Conservation (phyloP, 345 rosid species). For the Eucalyptus fibrosa region DNA sequence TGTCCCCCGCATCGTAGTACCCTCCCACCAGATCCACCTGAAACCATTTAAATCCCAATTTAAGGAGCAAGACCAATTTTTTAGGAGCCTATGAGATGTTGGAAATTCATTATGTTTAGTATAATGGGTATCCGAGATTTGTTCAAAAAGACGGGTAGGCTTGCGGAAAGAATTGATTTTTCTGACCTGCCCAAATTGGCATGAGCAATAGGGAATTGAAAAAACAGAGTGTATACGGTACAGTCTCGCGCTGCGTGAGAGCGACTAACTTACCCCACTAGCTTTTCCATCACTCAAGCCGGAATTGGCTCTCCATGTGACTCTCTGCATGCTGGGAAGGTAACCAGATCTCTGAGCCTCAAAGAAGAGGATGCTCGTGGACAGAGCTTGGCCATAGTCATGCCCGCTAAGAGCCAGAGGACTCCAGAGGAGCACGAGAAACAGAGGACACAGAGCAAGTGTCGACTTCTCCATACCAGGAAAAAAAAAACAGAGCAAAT, state of each 20-base stretch:
- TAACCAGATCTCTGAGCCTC: constrained; percentile 99
- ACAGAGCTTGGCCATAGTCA: constrained; percentile 83
- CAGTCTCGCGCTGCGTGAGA: background rate
- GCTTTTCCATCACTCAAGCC: constrained; percentile 89
- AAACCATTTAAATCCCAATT: background rate
- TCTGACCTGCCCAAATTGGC: background rate
- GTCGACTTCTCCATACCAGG: constrained; percentile 10
- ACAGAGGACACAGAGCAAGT: background rate
- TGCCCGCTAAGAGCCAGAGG: constrained; percentile 66
- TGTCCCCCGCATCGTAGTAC: constrained; percentile 98
- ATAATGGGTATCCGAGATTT: background rate
- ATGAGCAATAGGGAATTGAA: background rate
- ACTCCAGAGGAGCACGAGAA: constrained; percentile 37
- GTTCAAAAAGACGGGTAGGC: background rate
- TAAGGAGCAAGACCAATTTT: background rate
- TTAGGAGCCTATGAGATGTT: background rate
- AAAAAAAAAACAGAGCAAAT: background rate
- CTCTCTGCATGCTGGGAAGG: constrained; percentile 79
- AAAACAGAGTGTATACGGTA: background rate
- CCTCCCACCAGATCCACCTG: constrained; percentile 98
- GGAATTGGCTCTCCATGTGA: constrained; percentile 86
- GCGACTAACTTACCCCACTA: constrained; percentile 67
- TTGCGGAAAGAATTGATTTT: background rate
- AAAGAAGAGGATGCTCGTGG: constrained; percentile 89
- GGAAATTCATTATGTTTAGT: background rate